Evolutionary conservation across 169 alveolate species (phyloP), one percentile per base, ranked within the genome.

Genomic region (Theileria luwenshuni): DNA sequence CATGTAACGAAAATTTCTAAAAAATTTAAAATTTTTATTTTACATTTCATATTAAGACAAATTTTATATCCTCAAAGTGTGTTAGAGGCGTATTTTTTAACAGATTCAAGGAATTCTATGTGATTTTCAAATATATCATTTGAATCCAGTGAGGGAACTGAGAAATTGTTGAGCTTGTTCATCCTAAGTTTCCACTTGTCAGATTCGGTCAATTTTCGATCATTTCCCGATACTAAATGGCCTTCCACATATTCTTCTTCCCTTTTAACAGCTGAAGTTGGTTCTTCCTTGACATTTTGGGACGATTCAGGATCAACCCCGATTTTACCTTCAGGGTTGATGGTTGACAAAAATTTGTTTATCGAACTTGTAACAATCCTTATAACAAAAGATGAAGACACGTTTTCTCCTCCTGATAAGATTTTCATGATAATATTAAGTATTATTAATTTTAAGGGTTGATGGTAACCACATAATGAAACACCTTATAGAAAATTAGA

Each of bases 401-500:
- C 77, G 27, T 71, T 75, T 60, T 79, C 87, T 12, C 87, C 87
- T 72, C 54, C 33, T 45, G 83, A 61, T 17, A 79, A 41, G 17
- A 79, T 69, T 67, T 71, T 79, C 87, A 79, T 79, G 35, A 19
- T 60, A 10, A 21, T 6, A 33, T 25, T 6, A 60, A 21, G 27
- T 6, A 3, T 60, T 5, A 30, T 5, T 60, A 5, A 60, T 60
- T 6, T 6, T 33, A 7, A 19, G 8, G 21, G 1, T n/a, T n/a
- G n/a, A 19, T 19, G 33, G 17, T 6, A 33, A 67, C 45, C 45
- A 38, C 45, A 38, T 10, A 38, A 38, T 38, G 5, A 10, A 38
- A 10, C 5, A 10, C 17, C 5, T 7, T 38, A 5, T 5, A 7
- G 45, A 38, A 38, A n/a, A 10, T 5, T 38, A 38, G 10, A 38